These are phyloP conservation scores for Marsdenia floribunda DNA, from an alignment of 257 asterid genomes.

Conservation along the genomic window DNA sequence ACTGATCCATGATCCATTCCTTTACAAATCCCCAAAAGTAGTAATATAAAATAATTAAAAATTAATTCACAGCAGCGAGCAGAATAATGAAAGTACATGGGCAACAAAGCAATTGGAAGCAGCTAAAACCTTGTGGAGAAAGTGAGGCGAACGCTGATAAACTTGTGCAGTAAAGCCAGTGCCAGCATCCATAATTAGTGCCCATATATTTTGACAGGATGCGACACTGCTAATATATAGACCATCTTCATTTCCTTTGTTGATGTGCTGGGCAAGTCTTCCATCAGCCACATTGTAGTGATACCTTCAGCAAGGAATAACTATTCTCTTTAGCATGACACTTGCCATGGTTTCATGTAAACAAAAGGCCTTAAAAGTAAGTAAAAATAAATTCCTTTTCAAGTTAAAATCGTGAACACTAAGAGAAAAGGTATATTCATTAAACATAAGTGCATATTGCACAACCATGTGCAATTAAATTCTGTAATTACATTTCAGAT, in stretches of 20 bases:
- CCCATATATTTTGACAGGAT: constrained; percentile 67
- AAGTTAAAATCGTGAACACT: background rate
- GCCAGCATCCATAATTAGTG: constrained; percentile 87
- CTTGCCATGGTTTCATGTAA: background rate
- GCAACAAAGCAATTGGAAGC: background rate
- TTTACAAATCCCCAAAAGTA: constrained; percentile 22
- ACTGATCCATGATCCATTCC: constrained; percentile 90
- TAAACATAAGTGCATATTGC: background rate
- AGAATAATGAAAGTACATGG: background rate
- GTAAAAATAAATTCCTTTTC: background rate
- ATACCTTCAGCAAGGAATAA: constrained; percentile 63
- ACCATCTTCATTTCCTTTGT: constrained; percentile 73
- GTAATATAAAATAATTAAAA: background rate
- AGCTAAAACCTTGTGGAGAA: constrained; percentile 59
- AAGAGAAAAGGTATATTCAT: background rate
- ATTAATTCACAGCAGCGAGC: background rate
- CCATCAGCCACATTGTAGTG: constrained; percentile 73
- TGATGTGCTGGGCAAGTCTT: constrained; percentile 71
- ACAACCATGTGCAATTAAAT: background rate
- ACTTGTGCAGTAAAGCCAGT: constrained; percentile 67
- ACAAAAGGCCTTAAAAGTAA: background rate
- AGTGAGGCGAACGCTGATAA: constrained; percentile 51
- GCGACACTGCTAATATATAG: constrained; percentile 62
- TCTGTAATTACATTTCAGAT: background rate
- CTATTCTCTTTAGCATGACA: constrained; percentile 12